Base-by-base conservation (phyloP, 768 basidiomycete genomes). In the Pleurotus tuber-regium region DNA sequence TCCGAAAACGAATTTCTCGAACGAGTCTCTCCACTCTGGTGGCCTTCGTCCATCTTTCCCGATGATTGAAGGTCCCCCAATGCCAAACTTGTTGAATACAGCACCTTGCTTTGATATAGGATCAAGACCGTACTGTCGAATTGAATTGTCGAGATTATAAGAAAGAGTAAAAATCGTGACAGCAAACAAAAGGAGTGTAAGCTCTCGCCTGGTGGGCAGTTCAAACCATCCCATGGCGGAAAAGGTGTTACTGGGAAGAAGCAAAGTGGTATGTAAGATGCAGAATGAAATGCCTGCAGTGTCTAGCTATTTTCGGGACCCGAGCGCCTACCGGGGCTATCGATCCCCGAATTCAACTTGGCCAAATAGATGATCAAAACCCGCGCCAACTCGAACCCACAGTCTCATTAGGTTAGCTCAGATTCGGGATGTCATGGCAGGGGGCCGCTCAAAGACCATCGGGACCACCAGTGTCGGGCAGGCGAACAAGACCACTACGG, bases 181-280 rank as follows among this genome's bases (percentile, higher is more conserved):
- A 8, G 84, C 80, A 58, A 86, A 79, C 29, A 90, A 69, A 54
- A 89, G 60, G 58, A 94, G 77, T 8, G 81, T 74, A 26, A 87
- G 58, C 67, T 94, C 92, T 56, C 91, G 82, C 57, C 85, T 79
- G 42, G 78, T 87, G 9, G 86, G 90, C 46, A 82, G 79, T 2
- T 80, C 73, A 36, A 70, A 66, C 86, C 87, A 89, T 51, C 72
- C 68, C 83, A 84, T 85, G 46, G 29, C 23, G 5, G n/a, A n/a
- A n/a, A n/a, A n/a, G n/a, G n/a, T n/a, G n/a, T n/a, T n/a, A n/a
- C n/a, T n/a, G n/a, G n/a, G n/a, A n/a, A n/a, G n/a, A n/a, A n/a
- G n/a, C n/a, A n/a, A n/a, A n/a, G n/a, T n/a, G n/a, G n/a, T n/a
- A n/a, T n/a, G n/a, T n/a, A n/a, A n/a, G n/a, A n/a, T n/a, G n/a